Evolutionary conservation across 1,139 yeast genomes (phyloP).

Genomic region (Blastobotrys aristatus): DNA sequence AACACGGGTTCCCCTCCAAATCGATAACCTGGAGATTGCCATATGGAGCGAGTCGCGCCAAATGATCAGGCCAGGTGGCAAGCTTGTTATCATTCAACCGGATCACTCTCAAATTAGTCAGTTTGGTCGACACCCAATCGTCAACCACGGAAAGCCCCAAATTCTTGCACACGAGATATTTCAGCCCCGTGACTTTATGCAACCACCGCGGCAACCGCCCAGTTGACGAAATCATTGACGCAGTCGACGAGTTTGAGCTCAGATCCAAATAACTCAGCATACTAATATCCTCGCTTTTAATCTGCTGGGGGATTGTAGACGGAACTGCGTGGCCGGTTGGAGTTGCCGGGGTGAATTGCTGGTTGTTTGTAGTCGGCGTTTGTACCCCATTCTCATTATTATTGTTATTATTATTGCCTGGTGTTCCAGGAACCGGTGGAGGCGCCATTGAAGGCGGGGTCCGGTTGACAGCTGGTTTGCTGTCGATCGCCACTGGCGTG

Average conservation of each 20-base stretch:
- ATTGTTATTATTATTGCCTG: too few species aligned
- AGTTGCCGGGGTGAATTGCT: not conserved
- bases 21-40: conserved; percentile 27
- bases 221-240: conserved; percentile 22
- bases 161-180: conserved; percentile 27
- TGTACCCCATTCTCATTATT: not conserved
- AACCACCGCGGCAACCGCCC: conserved; percentile 32
- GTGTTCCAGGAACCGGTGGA: conserved; percentile 5
- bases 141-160: conserved; percentile 28
- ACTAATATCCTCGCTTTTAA: conserved; percentile 12
- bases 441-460: conserved; percentile 7
- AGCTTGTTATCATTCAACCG: conserved; percentile 29
- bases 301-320: not conserved
- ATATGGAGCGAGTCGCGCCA: conserved; percentile 23
- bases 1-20: conserved; percentile 34
- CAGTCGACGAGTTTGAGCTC: conserved; percentile 20
- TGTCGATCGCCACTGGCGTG: not conserved
- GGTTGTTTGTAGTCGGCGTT: not conserved
- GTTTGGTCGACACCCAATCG: conserved; percentile 29
- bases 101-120: conserved; percentile 25
- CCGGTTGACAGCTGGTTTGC: not conserved
- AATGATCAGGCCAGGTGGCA: conserved; percentile 33
- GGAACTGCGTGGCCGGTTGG: conserved; percentile 1
- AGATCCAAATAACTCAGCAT: conserved; percentile 27
- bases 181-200: conserved; percentile 25